These are phyloP conservation scores for Vitis labrusca DNA, from an alignment of 164 flowering plant species.

Conservation along the genomic window DNA sequence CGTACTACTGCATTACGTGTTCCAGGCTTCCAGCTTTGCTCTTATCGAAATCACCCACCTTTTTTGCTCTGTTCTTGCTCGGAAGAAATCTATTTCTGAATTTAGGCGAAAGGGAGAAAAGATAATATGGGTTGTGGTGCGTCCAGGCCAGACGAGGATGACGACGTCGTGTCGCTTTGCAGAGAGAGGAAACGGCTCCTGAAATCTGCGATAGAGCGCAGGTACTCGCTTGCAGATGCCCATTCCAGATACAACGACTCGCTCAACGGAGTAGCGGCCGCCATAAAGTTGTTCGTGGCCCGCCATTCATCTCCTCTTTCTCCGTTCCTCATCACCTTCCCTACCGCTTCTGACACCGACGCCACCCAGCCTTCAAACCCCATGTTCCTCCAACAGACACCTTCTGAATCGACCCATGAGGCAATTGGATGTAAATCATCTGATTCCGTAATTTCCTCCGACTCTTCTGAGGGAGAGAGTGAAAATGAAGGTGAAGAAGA, in stretches of 20 bases:
- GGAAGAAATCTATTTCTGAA: too few relatives aligned
- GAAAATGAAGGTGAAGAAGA: conserved; percentile 21
- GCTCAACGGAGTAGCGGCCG: conserved; percentile 45
- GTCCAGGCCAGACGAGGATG: conserved; percentile 38
- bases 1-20: too few relatives aligned
- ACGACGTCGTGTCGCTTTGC: conserved; percentile 39
- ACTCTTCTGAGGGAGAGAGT: background rate
- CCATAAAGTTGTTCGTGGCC: conserved; percentile 44
- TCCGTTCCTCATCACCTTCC: conserved; percentile 36
- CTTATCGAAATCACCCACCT: background rate
- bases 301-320: conserved; percentile 46
- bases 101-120: background rate
- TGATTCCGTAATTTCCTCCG: background rate
- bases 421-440: background rate
- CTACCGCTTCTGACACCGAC: conserved; percentile 6
- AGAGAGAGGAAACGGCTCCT: conserved; percentile 44
- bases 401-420: conserved; percentile 8
- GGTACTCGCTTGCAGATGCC: conserved; percentile 47
- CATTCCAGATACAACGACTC: conserved; percentile 50
- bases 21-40: background rate
- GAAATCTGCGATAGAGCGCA: conserved; percentile 40
- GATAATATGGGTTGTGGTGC: conserved; percentile 40
- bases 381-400: conserved; percentile 14
- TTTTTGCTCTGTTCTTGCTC: background rate
- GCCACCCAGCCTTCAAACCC: conserved; percentile 10